Base-by-base conservation (phyloP, 768 basidiomycete species). In the Pleurotus salmoneostramineus region DNA sequence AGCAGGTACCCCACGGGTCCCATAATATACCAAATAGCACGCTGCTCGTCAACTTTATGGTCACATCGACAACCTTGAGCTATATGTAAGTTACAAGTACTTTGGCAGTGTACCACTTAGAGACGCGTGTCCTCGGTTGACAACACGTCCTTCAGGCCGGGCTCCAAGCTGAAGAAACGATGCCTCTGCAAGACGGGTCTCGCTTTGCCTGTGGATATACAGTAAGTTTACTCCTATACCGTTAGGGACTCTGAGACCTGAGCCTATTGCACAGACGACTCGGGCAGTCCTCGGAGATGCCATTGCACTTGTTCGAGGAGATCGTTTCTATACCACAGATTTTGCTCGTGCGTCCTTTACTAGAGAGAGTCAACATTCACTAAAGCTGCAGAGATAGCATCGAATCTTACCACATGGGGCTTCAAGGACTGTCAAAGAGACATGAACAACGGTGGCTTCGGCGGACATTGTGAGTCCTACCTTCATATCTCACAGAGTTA, bases 131-230 rank as follows among this genome's bases (percentile, higher is more conserved):
- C 12, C 10, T 12, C 12, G 45, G 47, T 31, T 33, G 5, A 21
- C 33, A 31, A 10, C 4, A 12, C 47, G n/a, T 31, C 17, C 6
- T 65, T 35, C 31, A 67, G 63, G 61, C 69, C 34, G 75, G 73
- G 12, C 60, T 70, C 33, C 69, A 69, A 56, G 82, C 82, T 3
- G 85, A 87, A 62, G 74, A 84, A 58, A 69, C 82, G 6, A 86
- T 86, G 68, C 66, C 67, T 1, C 69, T 77, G 5, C 73, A 72
- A 42, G 74, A 76, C 3, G 86, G 84, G 3, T 78, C 82, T 4
- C 14, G 84, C 79, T 54, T 68, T 83, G 7, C 83, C 61, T 82
- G 83, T 1, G 84, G 84, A 14, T 87, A 81, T 68, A 87, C 88
- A 2, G 69, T 70, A 49, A 27, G 66, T 57, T 5, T 7, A 12